Percentiles rank a stretch among this genome's conserved stretches.
Conservation (phyloP, 352 stramenopile genomes). For the Phytopythium chamaehyphon region DNA sequence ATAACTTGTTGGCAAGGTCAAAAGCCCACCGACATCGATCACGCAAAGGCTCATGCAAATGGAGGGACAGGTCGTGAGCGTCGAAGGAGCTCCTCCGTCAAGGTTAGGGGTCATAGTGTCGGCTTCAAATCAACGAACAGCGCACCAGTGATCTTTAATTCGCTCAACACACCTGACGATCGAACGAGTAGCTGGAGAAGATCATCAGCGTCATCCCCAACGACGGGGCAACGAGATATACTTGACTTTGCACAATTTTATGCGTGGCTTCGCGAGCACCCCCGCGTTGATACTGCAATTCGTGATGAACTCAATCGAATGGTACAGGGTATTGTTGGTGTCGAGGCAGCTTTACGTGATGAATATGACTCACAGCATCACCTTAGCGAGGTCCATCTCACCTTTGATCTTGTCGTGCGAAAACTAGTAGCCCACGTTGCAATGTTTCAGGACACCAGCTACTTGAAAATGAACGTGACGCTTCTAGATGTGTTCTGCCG, state of each 20-base stretch:
- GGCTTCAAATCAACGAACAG: conserved; percentile 1
- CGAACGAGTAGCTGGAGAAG: conserved; percentile 1
- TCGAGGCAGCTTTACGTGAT: conserved; percentile 39
- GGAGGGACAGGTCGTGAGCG: too few relatives aligned
- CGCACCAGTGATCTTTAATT: background rate
- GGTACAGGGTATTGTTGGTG: conserved; percentile 56
- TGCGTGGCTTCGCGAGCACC: conserved; percentile 29
- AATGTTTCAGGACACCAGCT: conserved; percentile 45
- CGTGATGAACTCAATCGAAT: conserved; percentile 71
- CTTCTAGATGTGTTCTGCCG: conserved; percentile 67
- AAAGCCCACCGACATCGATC: background rate
- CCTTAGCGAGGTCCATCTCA: conserved; percentile 36
- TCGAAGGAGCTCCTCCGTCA: background rate
- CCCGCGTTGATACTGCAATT: conserved; percentile 38
- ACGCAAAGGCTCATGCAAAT: background rate
- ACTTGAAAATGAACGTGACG: conserved; percentile 65
- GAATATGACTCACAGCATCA: conserved; percentile 46
- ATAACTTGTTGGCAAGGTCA: conserved; percentile 1
- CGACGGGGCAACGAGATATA: conserved; percentile 23
- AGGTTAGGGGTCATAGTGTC: background rate
- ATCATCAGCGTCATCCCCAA: background rate
- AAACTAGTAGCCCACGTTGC: conserved; percentile 61
- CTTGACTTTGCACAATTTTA: conserved; percentile 48
- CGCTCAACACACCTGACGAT: background rate
- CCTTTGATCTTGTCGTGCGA: conserved; percentile 61